Percentiles rank a stretch among this genome's conserved stretches.
These are phyloP conservation scores for Pterulicium gracile DNA, from an alignment of 1,284 basidiomycete species.

Conservation along the genomic window DNA sequence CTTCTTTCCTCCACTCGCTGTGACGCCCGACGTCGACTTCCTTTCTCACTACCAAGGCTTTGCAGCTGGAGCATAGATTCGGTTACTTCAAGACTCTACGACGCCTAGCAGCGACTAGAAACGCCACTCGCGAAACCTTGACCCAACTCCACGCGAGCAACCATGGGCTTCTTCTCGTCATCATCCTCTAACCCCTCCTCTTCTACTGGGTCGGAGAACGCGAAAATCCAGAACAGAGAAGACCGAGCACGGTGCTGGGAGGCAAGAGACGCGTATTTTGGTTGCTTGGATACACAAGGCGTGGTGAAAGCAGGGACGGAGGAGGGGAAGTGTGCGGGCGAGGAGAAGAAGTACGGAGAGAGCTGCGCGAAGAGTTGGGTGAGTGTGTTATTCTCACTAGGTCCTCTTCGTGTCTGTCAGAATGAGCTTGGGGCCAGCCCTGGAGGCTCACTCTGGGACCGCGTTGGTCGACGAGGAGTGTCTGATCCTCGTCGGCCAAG, in stretches of 20 bases:
- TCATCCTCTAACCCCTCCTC: background rate
- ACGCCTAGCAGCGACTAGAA: background rate
- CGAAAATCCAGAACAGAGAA: constrained; percentile 40
- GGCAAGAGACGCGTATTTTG: constrained; percentile 62
- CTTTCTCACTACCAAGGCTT: too few relatives aligned
- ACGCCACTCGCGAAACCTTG: too few relatives aligned
- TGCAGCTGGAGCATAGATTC: too few relatives aligned
- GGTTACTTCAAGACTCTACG: too few relatives aligned
- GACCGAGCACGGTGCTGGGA: constrained; percentile 71
- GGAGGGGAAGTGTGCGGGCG: constrained; percentile 42
- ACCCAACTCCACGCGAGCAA: background rate
- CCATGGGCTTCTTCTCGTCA: background rate
- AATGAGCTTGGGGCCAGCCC: too few relatives aligned
- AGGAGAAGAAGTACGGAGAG: constrained; percentile 45
- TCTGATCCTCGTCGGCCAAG: too few relatives aligned
- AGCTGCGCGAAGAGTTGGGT: constrained; percentile 74
- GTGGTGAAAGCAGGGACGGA: constrained; percentile 64
- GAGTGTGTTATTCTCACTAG: too few relatives aligned
- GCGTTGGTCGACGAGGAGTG: too few relatives aligned
- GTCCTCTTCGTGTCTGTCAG: too few relatives aligned
- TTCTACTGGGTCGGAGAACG: background rate
- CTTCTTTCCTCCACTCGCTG: too few relatives aligned
- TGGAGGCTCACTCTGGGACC: too few relatives aligned
- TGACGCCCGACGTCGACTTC: too few relatives aligned
- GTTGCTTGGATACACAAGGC: constrained; percentile 54